Base-by-base conservation (phyloP, 768 basidiomycete genomes). In the Pholiota conissans region DNA sequence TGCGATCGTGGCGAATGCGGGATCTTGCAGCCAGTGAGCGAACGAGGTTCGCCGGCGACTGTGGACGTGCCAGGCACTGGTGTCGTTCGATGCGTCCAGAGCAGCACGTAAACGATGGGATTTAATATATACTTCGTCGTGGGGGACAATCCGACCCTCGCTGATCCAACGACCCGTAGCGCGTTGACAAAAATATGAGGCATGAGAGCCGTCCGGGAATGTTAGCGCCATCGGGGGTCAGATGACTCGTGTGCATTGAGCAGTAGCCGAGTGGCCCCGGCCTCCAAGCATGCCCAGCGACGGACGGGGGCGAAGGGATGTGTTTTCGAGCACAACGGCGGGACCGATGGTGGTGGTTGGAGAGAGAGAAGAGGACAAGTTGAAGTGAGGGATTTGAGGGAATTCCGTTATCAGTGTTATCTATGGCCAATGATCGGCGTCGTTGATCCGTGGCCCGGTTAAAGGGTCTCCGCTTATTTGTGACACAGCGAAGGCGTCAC, bases 401-500 rank as follows among this genome's bases (percentile, higher is more conserved):
- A 52, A n/a, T 30, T 22, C 27, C 42, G 42, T 45, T 45, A 45
- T 45, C 42, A 45, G 22, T 45, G 42, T 54, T 54, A 54, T 54
- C 53, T 54, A 3, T 32, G 30, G 42, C 42, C 42, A 42, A 27
- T 54, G 53, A 54, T 46, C 40, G 53, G 29, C 40, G 24, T 40
- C 7, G 28, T 22, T 54, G 53, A 54, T 54, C 53, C 53, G 53
- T 30, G 32, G 14, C 40, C n/a, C 40, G 53, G 53, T 30, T 20
- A 42, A 54, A 16, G 35, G 30, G 27, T 52, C 37, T 51, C 50
- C 50, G 30, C 35, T 16, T 34, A 34, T n/a, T 46, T 46, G 50
- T 51, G 56, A 52, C 56, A 18, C n/a, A n/a, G n/a, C 11, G 32
- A 52, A 52, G 32, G 34, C 56, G 50, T 56, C 55, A 56, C 55